Conservation (phyloP, 2,329 filamentous ascomycete genomes). For the Emericellopsis atlantica region DNA sequence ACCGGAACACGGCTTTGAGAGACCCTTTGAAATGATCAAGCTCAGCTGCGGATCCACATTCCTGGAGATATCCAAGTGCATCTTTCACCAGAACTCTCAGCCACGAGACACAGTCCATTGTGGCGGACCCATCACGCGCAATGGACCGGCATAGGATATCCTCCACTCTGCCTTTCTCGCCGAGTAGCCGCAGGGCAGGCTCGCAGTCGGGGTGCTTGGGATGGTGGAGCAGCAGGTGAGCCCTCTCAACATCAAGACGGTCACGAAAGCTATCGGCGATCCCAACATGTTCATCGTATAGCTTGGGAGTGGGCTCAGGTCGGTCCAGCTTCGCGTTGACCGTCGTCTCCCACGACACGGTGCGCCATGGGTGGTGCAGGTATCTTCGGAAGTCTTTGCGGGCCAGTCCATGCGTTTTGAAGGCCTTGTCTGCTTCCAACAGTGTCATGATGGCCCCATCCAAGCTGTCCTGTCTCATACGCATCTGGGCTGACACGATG, state of each 20-base stretch:
- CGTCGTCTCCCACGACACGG: conserved; percentile 38
- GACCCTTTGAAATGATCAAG: no score
- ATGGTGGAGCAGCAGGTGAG: conserved; percentile 42
- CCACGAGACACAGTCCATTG: no score
- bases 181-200: conserved; percentile 28
- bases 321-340: conserved; percentile 28
- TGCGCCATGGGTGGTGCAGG: conserved; percentile 30
- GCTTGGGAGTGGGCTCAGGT: conserved; percentile 4
- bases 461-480: conserved; percentile 24
- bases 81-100: no score
- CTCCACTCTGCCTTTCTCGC: conserved; percentile 1
- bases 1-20: no score
- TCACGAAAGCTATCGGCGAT: conserved; percentile 26
- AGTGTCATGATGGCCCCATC: conserved; percentile 37
- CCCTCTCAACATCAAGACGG: conserved; percentile 29
- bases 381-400: conserved; percentile 15
- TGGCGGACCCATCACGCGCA: no score
- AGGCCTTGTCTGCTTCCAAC: conserved; percentile 29
- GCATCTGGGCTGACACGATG: conserved; percentile 29
- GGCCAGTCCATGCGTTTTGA: conserved; percentile 15
- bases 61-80: no score
- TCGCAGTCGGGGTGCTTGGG: conserved; percentile 34
- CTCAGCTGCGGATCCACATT: no score
- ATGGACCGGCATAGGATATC: neutral
- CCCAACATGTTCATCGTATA: conserved; percentile 40